Conservation (phyloP, 257 asterid genomes). For the Solanum megistacrolobum region DNA sequence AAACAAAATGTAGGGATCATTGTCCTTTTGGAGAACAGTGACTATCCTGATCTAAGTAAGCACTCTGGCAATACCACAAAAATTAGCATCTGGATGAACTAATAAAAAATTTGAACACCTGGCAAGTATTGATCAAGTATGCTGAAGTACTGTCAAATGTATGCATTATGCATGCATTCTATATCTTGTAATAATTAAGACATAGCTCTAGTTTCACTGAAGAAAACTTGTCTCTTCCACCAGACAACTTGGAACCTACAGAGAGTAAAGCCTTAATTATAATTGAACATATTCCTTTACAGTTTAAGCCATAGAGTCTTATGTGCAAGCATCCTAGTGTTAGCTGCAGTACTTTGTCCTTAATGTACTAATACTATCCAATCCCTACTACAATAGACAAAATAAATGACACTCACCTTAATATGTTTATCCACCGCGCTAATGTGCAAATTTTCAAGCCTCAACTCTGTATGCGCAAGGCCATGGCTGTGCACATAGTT, state of each 20-base stretch:
- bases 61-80: neutral
- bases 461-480: slow-evolving; percentile 91
- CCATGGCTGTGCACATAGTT: slow-evolving; percentile 96
- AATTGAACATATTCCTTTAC: neutral
- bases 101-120: neutral
- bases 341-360: neutral
- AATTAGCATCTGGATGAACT: neutral
- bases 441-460: slow-evolving; percentile 84
- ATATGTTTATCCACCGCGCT: slow-evolving; percentile 85
- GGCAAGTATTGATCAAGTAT: neutral
- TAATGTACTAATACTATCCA: neutral
- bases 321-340: neutral
- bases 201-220: neutral
- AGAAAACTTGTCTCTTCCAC: neutral
- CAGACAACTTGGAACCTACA: neutral
- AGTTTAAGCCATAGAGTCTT: neutral
- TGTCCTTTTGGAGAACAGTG: neutral
- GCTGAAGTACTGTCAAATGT: neutral
- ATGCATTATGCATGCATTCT: neutral
- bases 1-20: neutral
- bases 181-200: neutral
- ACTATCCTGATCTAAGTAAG: neutral
- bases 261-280: neutral
- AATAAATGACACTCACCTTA: slow-evolving; percentile 42
- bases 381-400: neutral